Base-by-base conservation (phyloP, 441 rosid species). In the Cnidoscolus chayamansa region DNA sequence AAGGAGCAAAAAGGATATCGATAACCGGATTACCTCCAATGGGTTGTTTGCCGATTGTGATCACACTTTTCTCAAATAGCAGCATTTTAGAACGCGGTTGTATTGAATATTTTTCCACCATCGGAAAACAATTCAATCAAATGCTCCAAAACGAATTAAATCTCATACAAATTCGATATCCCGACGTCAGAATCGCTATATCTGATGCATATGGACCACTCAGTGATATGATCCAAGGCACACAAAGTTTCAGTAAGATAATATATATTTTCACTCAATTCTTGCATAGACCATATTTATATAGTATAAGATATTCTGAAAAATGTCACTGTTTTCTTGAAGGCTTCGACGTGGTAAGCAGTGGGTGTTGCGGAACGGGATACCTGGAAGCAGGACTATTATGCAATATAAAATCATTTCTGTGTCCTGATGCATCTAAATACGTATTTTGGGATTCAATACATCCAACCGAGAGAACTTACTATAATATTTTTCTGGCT, bases 311-410 rank as follows among this genome's bases (percentile, higher is more conserved):
- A 25, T 25, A 25, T 25, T 25, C 25, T 25, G 25, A 25, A 25
- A 25, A 25, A 25, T 25, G 25, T 25, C 25, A 25, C 25, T 25
- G 25, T 25, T 11, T 7, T n/a, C 45, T 25, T 60, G 66, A 35
- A 91, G 98, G 81, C 0, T 91, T 88, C 54, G 90, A 86, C 7
- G 82, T 80, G 35, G 92, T 80, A 17, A 80, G 69, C 65, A 68
- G 17, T 51, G 98, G 98, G 10, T 93, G 98, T 69, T 91, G 96
- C 55, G 98, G 96, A 66, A 88, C 81, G 30, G 98, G 97, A 1
- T 83, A 73, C 60, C 15, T 93, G 40, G 97, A 93, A 81, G 76
- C 86, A 43, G 81, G 79, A 37, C 6, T 86, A 10, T 43, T 91
- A 68, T 89, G 96, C 72, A 91, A 93, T 71, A 87, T 89, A 37